Base-by-base conservation (phyloP, 176 grass and related monocot genomes). In the Aegilops speltoides region DNA sequence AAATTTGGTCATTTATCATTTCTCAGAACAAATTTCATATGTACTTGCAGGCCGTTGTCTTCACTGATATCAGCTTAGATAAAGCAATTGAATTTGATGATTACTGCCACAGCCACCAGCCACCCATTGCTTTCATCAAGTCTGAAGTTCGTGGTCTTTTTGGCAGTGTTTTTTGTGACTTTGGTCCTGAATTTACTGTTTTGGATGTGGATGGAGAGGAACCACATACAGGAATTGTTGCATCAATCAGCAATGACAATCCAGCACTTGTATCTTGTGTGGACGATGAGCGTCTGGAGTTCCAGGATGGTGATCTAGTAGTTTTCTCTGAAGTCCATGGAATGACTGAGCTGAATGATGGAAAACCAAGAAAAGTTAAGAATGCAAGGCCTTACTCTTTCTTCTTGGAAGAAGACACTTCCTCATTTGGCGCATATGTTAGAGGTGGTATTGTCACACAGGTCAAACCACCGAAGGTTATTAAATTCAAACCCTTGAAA, bases 141-240 rank as follows among this genome's bases (percentile, higher is more conserved):
- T 90, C 89, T 54, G 95, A 98, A 90, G 59, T 95, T 61, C 45
- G 95, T 77, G 93, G 95, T 20, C 89, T 98, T 89, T 98, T 98
- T 64, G 95, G 95, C 16, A 87, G 81, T 83, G 81, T 95, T 28
- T 98, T 98, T 66, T 95, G 95, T 83, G 95, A 98, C 72, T 98
- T 95, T 70, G 95, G 95, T 38, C 83, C 95, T 68, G 86, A 93
- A 54, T 98, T 98, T 68, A 93, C 95, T 87, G 93, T 93, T 79
- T 74, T 92, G 67, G 95, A 98, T 89, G 95, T 95, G 22, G 93
- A 98, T 92, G 95, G 95, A 37, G 93, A 98, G 80, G 95, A 98
- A 50, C 95, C 95, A 22, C 95, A 93, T 83, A 95, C 91, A 64
- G 95, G 93, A 82, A 98, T 98, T 12, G 90, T 98, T 74, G 95